Base-by-base conservation (phyloP, 176 grass and related monocot genomes). In the Pharus latifolius region DNA sequence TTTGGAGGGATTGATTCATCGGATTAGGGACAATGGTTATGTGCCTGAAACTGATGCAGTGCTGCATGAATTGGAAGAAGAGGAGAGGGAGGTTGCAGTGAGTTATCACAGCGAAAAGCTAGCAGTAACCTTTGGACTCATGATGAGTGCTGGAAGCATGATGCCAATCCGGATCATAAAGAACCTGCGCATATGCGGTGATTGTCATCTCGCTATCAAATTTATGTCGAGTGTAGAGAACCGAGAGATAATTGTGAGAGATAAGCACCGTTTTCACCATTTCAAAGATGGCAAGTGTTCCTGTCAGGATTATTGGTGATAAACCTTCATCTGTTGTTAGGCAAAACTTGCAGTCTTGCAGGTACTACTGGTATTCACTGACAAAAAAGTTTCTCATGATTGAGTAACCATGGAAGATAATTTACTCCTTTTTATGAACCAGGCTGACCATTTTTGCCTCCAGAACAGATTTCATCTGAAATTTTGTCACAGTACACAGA, bases 171-270 rank as follows among this genome's bases (percentile, higher is more conserved):
- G 84, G 78, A 80, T 91, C 75, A 79, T 91, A 25, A 91, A 91
- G 69, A 87, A 87, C 65, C 46, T 91, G 26, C 72, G 80, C 60
- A 87, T 87, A 34, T 91, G 88, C 15, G 75, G 28, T 3, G 83
- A 87, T 83, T 91, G 80, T 27, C 88, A 91, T 80, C 80, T 86
- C 10, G 88, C 88, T 15, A 84, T 89, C 67, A 89, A 89, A 59
- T 89, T 81, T 28, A 85, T 89, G 32, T 89, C 82, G 3, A 25
- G 43, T 51, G 77, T 89, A 73, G 81, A 80, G 46, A 73, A 81
- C 26, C 57, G 82, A 45, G 87, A 89, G 70, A 81, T 89, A 68
- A 69, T 89, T 73, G 73, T 89, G 35, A 78, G 87, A 47, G 87
- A 85, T 70, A 89, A 81, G 60, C 72, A 85, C 34, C 73, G 81